Percentiles rank a stretch among this genome's conserved stretches.
phyloP scores from a whole-genome alignment of 805 yeast species.

The Candida chauliodis region DNA sequence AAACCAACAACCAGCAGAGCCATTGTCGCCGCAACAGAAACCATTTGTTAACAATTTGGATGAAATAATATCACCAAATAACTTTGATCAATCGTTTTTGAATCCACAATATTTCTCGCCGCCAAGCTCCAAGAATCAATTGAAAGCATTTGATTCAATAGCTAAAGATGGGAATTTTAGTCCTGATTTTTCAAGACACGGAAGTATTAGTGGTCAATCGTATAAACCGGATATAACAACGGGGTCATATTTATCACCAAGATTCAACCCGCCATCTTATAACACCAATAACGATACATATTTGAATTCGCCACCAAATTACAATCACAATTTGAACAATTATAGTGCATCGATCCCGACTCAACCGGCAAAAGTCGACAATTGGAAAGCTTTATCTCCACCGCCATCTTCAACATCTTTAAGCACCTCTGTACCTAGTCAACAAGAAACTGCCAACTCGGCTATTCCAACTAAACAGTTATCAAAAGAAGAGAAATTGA shows the following conservation, averaged over 20 bases:
- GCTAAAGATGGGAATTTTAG: slow-evolving; percentile 29
- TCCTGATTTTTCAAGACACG: slow-evolving; percentile 28
- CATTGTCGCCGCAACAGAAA: slow-evolving; percentile 9
- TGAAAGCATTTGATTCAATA: slow-evolving; percentile 28
- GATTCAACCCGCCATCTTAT: slow-evolving; percentile 23
- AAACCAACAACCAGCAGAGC: slow-evolving; percentile 5
- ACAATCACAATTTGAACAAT: slow-evolving; percentile 12
- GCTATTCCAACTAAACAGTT: slow-evolving; percentile 30
- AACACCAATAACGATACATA: slow-evolving; percentile 22
- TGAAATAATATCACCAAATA: slow-evolving; percentile 33
- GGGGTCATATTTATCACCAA: slow-evolving; percentile 35
- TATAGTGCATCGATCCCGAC: slow-evolving; percentile 10
- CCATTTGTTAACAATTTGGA: slow-evolving; percentile 25
- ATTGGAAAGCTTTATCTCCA: slow-evolving; percentile 22
- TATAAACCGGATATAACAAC: slow-evolving; percentile 17
- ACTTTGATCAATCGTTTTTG: slow-evolving; percentile 17
- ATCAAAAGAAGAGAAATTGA: slow-evolving; percentile 65
- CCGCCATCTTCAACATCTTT: slow-evolving; percentile 17
- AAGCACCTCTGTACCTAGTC: slow-evolving; percentile 30
- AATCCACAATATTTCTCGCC: slow-evolving; percentile 43
- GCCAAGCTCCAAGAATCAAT: slow-evolving; percentile 21
- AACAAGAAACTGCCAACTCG: slow-evolving; percentile 12
- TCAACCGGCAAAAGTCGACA: slow-evolving; percentile 6
- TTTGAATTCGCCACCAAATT: slow-evolving; percentile 39
- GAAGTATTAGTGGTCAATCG: slow-evolving; percentile 30